Base-by-base conservation (phyloP, 163 green algal species). In the Chlorella variabilis region DNA sequence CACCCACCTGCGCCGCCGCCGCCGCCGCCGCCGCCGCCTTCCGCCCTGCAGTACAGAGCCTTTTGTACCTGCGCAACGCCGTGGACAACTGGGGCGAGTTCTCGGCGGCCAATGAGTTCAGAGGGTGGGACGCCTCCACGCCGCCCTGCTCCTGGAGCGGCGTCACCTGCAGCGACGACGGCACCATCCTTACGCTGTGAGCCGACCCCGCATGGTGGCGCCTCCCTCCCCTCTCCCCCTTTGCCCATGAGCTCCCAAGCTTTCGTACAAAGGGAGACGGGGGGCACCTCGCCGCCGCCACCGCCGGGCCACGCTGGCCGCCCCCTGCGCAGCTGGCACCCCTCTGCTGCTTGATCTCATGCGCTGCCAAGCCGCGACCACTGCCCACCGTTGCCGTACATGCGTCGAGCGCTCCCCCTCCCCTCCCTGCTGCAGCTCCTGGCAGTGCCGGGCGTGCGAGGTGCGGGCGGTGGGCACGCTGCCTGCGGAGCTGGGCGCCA, bases 31-130 rank as follows among this genome's bases (percentile, higher is more conserved):
- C 23, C 11, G 33, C 31, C 33, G 11, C 33, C 62, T 6, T 29
- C n/a, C n/a, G n/a, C n/a, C 15, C 7, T 75, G 63, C 74, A 83
- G 82, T 74, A 3, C 31, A 62, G 17, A 20, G 25, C n/a, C 82
- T 87, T 21, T 31, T 87, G 54, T n/a, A 58, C 29, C 54, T 87
- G 63, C 31, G 41, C 0, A 56, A 66, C 4, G 29, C 67, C 0
- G 82, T 87, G 1, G 51, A 63, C 17, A 87, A 87, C 65, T 87
- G 82, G 82, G 23, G 17, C 2, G 65, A 73, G 59, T 87, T 87
- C 39, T 48, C 20, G 3, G 23, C 54, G 0, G 82, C 34, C 49
- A 87, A 83, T 76, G 21, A 45, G 29, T 66, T 81, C 31, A 45
- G 17, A 11, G 75, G 61, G 25, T 86, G 81, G 81, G 39, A 81